Percentiles rank a stretch among this genome's conserved stretches.
These are phyloP conservation scores for Yamadazyma trypodendri DNA, from an alignment of 1,139 yeast genomes.

Conservation along the genomic window DNA sequence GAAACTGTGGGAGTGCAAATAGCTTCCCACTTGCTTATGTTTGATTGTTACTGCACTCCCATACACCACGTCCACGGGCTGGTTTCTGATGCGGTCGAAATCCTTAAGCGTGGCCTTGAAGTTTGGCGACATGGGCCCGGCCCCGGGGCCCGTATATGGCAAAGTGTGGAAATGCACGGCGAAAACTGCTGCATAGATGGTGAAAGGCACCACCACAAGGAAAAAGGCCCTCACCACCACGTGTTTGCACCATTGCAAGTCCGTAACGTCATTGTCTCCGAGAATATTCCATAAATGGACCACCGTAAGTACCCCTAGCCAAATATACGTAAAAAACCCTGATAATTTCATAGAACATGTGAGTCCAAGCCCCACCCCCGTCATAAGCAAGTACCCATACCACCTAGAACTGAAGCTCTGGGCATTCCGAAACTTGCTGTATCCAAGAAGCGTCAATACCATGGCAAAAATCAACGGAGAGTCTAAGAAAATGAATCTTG, in stretches of 20 bases:
- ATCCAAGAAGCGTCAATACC: constrained; percentile 41
- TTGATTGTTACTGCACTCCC: constrained; percentile 70
- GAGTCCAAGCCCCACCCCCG: constrained; percentile 56
- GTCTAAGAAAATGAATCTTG: constrained; percentile 51
- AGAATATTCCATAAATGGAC: constrained; percentile 53
- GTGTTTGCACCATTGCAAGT: constrained; percentile 29
- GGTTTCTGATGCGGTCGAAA: constrained; percentile 32
- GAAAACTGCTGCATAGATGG: constrained; percentile 48
- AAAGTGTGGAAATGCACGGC: constrained; percentile 50
- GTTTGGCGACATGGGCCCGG: constrained; percentile 52
- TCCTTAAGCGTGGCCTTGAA: constrained; percentile 54
- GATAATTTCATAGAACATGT: constrained; percentile 51
- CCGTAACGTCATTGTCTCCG: constrained; percentile 53
- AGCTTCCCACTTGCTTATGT: constrained; percentile 60
- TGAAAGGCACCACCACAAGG: constrained; percentile 47
- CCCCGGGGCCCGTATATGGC: constrained; percentile 49
- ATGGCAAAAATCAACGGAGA: constrained; percentile 49
- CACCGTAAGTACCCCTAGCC: constrained; percentile 45
- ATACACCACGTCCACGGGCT: constrained; percentile 53
- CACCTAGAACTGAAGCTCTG: constrained; percentile 42
- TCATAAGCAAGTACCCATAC: constrained; percentile 37
- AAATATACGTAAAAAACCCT: constrained; percentile 52
- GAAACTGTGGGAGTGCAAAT: constrained; percentile 65
- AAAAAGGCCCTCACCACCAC: constrained; percentile 28
- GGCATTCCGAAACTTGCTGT: constrained; percentile 39